Base-by-base conservation (phyloP, 2,329 filamentous ascomycete genomes). In the Claviceps sp. region DNA sequence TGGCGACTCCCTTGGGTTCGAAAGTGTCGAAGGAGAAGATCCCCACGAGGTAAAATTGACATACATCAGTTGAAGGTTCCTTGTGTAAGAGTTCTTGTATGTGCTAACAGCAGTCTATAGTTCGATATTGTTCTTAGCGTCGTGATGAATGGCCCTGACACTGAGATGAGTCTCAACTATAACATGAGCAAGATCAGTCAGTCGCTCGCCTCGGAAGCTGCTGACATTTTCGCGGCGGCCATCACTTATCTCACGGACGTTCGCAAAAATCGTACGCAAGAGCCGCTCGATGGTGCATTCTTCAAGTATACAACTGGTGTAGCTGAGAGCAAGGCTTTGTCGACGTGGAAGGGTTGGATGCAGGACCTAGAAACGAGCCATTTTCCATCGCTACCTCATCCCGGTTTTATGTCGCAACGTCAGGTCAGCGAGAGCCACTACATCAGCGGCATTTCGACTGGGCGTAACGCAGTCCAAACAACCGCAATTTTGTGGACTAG, bases 101-200 rank as follows among this genome's bases (percentile, higher is more conserved):
- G 13, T 14, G n/a, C 13, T 41, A 41, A 36, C 44, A 41, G 22
- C n/a, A 26, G n/a, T 37, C 13, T 43, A 6, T 20, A 52, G 50
- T 52, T 47, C 18, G 50, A 52, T 43, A 52, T 52, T 42, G 47
- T 40, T 4, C 47, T 49, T 8, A 36, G 44, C 24, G 44, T 30
- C 14, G 44, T 46, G 11, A 46, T 46, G 44, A 22, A 46, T 8
- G 44, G 44, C n/a, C 18, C 44, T 22, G 22, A 30, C 11, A 46
- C 18, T n/a, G 44, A 46, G n/a, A 22, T 46, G 13, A 30, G 20
- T 46, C 24, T 46, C 2, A 46, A 46, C 20, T 46, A 34, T 14
- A 46, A 46, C 22, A 8, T 26, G 44, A 26, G 44, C 22, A 46
- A 26, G 44, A 46, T 46, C 22, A 46, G 44, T 34, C 44, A 34